These are phyloP conservation scores for Meyerozyma elateridarum DNA, from an alignment of 1,139 yeast species.

Conservation along the genomic window DNA sequence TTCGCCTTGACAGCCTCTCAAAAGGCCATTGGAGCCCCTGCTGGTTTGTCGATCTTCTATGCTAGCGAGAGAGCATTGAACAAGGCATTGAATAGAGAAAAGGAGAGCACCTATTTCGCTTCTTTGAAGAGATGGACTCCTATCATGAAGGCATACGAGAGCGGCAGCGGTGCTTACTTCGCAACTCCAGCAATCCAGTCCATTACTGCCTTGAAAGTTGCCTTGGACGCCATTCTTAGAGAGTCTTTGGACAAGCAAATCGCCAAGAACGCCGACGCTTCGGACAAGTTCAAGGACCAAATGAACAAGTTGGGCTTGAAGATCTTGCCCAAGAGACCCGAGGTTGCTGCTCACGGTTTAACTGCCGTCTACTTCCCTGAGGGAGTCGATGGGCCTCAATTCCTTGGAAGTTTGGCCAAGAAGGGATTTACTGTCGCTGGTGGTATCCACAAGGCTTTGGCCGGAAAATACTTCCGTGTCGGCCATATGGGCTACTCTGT, in stretches of 20 bases:
- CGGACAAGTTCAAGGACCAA: constrained; percentile 60
- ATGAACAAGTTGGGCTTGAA: constrained; percentile 57
- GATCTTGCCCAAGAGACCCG: constrained; percentile 57
- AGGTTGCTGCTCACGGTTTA: constrained; percentile 80
- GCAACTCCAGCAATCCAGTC: constrained; percentile 94
- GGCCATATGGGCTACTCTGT: constrained; percentile 86
- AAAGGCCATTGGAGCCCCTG: constrained; percentile 92
- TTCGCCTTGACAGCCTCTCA: constrained; percentile 89
- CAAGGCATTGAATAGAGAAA: constrained; percentile 52
- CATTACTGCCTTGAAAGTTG: constrained; percentile 72
- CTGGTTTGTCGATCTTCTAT: constrained; percentile 79
- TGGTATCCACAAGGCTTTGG: constrained; percentile 81
- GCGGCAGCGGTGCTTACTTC: constrained; percentile 78
- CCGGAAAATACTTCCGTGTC: constrained; percentile 80
- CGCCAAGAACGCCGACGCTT: constrained; percentile 56
- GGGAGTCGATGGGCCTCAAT: constrained; percentile 61
- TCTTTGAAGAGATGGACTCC: constrained; percentile 86
- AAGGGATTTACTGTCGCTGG: constrained; percentile 85
- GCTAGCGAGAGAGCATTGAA: constrained; percentile 72
- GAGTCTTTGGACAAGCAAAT: constrained; percentile 59
- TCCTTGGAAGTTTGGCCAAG: constrained; percentile 48
- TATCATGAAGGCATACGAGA: constrained; percentile 80
- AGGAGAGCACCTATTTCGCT: constrained; percentile 65
- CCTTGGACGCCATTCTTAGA: constrained; percentile 67
- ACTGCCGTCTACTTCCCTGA: constrained; percentile 86